These are phyloP conservation scores for Leucogyrophana mollusca DNA, from an alignment of 768 basidiomycete genomes.

Conservation along the genomic window DNA sequence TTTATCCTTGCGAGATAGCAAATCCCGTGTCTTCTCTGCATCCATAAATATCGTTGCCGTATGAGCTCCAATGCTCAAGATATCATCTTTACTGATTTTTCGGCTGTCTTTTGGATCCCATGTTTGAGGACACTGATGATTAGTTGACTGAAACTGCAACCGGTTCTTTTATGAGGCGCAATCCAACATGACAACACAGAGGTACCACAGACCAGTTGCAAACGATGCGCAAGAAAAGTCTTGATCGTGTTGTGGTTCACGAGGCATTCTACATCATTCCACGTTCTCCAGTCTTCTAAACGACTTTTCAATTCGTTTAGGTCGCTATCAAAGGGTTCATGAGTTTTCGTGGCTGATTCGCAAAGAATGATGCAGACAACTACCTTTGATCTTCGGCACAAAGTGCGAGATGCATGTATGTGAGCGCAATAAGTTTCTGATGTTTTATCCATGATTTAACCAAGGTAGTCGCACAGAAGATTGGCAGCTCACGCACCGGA, in stretches of 20 bases:
- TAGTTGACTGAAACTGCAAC: constrained; percentile 17
- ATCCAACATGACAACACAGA: no score
- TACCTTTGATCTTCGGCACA: no score
- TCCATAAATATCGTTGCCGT: constrained; percentile 19
- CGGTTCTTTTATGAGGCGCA: constrained; percentile 7
- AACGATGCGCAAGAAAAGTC: constrained; percentile 9
- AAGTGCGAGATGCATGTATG: no score
- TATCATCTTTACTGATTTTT: constrained; percentile 19
- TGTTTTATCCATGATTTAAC: no score
- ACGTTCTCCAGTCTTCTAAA: constrained; percentile 20
- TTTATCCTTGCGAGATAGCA: constrained; percentile 15
- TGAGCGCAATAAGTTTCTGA: no score
- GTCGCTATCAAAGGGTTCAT: no score
- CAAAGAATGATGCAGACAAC: no score
- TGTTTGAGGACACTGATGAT: constrained; percentile 19
- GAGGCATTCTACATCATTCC: constrained; percentile 22
- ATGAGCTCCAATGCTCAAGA: constrained; percentile 22
- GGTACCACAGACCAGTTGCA: constrained; percentile 11
- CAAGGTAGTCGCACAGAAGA: no score
- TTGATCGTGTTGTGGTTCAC: constrained; percentile 20
- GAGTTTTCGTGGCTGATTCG: no score
- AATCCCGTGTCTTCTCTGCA: constrained; percentile 10
- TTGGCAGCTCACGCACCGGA: no score
- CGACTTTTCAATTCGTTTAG: no score
- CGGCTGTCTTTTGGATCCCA: constrained; percentile 6